Percentiles rank a stretch among this genome's conserved stretches.
phyloP scores from a whole-genome alignment of 352 stramenopile species.

The Elongisporangium senticosum region DNA sequence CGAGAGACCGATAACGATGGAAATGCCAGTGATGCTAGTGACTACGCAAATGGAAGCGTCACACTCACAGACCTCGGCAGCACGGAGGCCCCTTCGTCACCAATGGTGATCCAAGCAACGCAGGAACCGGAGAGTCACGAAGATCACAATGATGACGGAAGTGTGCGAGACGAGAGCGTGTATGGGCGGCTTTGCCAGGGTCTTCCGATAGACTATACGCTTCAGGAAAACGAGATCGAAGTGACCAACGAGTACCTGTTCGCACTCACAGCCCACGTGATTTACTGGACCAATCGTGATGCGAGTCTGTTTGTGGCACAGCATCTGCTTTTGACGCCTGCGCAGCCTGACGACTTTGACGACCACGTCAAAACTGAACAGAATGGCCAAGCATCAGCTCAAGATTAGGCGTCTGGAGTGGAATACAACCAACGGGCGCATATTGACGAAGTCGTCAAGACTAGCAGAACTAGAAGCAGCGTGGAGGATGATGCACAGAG shows the following conservation, averaged over 20 bases:
- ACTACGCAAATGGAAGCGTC: not conserved
- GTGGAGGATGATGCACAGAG: not conserved
- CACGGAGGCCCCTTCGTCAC: not conserved
- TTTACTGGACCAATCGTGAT: conserved; percentile 91
- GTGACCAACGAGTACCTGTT: conserved; percentile 93
- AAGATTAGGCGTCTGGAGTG: not conserved
- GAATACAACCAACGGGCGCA: not conserved
- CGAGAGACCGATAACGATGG: not conserved
- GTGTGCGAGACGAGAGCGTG: conserved; percentile 34
- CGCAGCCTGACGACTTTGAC: conserved; percentile 6
- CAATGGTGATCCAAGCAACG: not conserved
- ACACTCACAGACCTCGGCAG: not conserved
- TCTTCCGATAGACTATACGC: conserved; percentile 80
- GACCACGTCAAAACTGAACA: conserved; percentile 15
- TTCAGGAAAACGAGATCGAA: conserved; percentile 93
- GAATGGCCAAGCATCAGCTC: conserved; percentile 1
- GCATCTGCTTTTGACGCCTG: conserved; percentile 76
- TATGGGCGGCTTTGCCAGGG: conserved; percentile 67
- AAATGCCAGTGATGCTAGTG: not conserved
- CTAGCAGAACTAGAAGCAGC: not conserved
- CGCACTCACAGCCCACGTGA: conserved; percentile 87
- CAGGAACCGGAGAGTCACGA: conserved; percentile 7
- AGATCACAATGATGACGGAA: conserved; percentile 22
- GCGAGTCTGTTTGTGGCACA: conserved; percentile 89
- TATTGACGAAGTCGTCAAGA: not conserved